Percentiles rank a stretch among this genome's conserved stretches.
phyloP scores from a whole-genome alignment of 129 eudicot species.

The Dittrichia graveolens region DNA sequence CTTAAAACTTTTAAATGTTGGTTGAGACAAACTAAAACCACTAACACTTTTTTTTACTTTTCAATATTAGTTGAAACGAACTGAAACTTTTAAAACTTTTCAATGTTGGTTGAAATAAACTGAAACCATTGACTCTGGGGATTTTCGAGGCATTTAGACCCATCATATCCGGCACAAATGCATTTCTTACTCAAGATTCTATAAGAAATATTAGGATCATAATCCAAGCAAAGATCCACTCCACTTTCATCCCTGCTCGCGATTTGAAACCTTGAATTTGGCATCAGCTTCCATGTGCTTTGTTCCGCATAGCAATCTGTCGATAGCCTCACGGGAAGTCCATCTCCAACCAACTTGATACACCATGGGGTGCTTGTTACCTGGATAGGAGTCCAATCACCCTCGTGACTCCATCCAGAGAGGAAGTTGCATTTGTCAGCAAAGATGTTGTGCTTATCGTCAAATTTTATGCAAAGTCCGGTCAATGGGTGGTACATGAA shows the following conservation, averaged over 20 bases:
- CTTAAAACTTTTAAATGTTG: too few species aligned
- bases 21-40: too few species aligned
- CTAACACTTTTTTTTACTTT: too few species aligned
- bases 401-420: slow-evolving; percentile 41
- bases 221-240: slow-evolving; percentile 45
- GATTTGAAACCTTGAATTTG: slow-evolving; percentile 39
- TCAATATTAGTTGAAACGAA: too few species aligned
- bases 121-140: slow-evolving; percentile 59
- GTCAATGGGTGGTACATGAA: slow-evolving; percentile 53
- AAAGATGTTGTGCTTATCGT: slow-evolving; percentile 17
- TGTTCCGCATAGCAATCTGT: slow-evolving; percentile 33
- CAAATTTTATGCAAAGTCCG: slow-evolving; percentile 41
- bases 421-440: slow-evolving; percentile 37
- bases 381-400: slow-evolving; percentile 32
- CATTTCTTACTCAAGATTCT: slow-evolving; percentile 46
- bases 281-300: slow-evolving; percentile 43
- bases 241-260: slow-evolving; percentile 36
- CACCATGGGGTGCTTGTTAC: slow-evolving; percentile 41
- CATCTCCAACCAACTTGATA: slow-evolving; percentile 44
- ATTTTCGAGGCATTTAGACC: slow-evolving; percentile 27
- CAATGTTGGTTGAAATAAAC: slow-evolving; percentile 41
- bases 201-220: slow-evolving; percentile 33
- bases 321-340: slow-evolving; percentile 47
- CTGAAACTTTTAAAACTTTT: neutral
- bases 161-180: slow-evolving; percentile 32